Base-by-base conservation (phyloP, 345 rosid genomes). In the Rhizophora mangle region DNA sequence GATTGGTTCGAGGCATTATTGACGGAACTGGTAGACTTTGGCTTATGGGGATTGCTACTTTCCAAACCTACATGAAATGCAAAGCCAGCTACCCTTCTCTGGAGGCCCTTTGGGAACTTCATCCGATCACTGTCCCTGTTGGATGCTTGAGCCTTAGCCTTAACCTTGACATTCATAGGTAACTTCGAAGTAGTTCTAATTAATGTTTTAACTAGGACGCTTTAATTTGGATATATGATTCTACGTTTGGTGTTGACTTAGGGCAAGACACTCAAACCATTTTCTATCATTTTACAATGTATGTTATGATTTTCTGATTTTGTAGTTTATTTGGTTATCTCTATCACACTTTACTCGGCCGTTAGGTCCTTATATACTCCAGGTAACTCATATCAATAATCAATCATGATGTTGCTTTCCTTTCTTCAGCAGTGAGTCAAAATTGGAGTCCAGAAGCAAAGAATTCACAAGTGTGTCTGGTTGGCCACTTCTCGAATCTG, bases 51-150 rank as follows among this genome's bases (percentile, higher is more conserved):
- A 71, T 72, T 26, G 84, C 89, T 31, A 83, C 81, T 68, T 82
- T 84, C 62, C 74, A 83, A 53, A 80, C 85, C 31, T 86, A 88
- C 79, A 78, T 76, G 72, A 88, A 75, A 71, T 88, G 89, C 58
- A 86, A 82, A 81, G 63, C 79, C n/a, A 88, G 94, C 62, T 80
- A 81, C 37, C 86, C 94, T 68, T 85, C 88, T 67, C 71, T 88
- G 27, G 89, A 82, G 69, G 62, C 72, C 21, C 64, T 86, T 60
- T 88, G 88, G 94, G 82, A 88, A 55, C 85, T 88, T 63, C 69
- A 78, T 77, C 87, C 94, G 39, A 65, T 85, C 18, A 79, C 85
- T 27, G 57, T 83, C 37, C 84, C 91, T 51, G 76, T 78, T 61
- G 89, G 83, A 68, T 76, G 84, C 80, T 78, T 88, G 66, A 77